Evolutionary conservation across 2,329 filamentous ascomycete genomes (phyloP), one percentile per base, ranked within the genome.

Genomic region (Colletotrichum tabaci): DNA sequence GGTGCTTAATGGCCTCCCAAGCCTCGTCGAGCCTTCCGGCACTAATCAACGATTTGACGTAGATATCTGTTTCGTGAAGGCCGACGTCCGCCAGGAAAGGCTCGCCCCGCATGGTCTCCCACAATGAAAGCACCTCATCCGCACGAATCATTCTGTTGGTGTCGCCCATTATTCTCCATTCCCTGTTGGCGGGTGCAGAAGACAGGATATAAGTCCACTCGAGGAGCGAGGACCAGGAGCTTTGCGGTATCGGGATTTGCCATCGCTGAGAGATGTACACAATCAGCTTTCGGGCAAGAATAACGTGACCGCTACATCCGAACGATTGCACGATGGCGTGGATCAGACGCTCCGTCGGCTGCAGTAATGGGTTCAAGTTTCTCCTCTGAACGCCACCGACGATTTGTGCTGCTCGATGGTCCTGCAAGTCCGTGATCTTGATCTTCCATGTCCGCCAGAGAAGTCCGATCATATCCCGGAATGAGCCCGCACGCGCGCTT

Each of bases 261-360:
- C 92, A 93, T 8, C 83, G 83, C 1, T 81, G 81, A 0, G 93
- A 91, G 58, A 95, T 79, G 75, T 88, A 88, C 71, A 92, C 87
- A 15, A 95, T 81, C 0, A 92, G 76, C 50, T 87, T 85, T 35
- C 92, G 77, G 15, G 89, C 92, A 2, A 86, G 83, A 0, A 84
- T 78, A 4, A 94, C 84, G 66, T 91, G 85, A 58, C 88, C 90
- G 79, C 92, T 93, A 72, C 86, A 87, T n/a, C 92, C 88, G 73
- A 92, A 93, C 1, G 86, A 84, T 77, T 94, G 90, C 7, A 92
- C 91, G n/a, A 95, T 82, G 10, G 91, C 87, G 66, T 88, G 84
- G 26, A 96, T 84, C 0, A 95, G 84, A 2, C 84, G 82, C 9
- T 79, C 73, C 0, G 88, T 89, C 2, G 94, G 93, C 61, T 84